phyloP scores from a whole-genome alignment of 2,329 filamentous ascomycete species.

The Ampelomyces quisqualis region DNA sequence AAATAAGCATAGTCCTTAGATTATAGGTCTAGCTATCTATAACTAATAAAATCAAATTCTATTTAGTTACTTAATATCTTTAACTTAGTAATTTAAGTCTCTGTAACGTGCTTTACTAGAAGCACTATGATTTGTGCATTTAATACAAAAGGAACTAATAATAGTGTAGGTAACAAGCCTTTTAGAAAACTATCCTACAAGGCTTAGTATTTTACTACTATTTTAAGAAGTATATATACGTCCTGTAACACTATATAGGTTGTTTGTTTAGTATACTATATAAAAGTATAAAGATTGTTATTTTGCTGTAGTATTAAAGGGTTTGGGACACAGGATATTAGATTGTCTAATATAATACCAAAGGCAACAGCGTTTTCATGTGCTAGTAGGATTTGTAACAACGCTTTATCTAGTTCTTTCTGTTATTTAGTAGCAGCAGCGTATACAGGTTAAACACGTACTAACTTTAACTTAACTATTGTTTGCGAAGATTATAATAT shows the following conservation, averaged over 20 bases:
- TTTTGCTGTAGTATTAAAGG: constrained; percentile 2
- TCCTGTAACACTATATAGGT: constrained; percentile 12
- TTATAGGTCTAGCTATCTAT: constrained; percentile 1
- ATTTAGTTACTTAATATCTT: background rate
- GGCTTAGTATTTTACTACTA: constrained; percentile 3
- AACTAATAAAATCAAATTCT: background rate
- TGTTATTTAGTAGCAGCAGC: constrained; percentile 2
- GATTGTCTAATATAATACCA: constrained; percentile 5
- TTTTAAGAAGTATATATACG: constrained; percentile 6
- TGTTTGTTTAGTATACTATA: constrained; percentile 1
- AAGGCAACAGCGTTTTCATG: constrained; percentile 3
- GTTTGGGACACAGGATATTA: constrained; percentile 1
- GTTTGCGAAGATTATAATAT: constrained; percentile 11
- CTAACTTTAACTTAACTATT: constrained; percentile 14
- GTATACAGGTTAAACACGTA: constrained; percentile 1
- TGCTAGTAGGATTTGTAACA: background rate
- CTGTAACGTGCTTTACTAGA: constrained; percentile 3
- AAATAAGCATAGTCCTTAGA: constrained; percentile 1
- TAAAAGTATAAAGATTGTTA: constrained; percentile 7
- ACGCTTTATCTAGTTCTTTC: constrained; percentile 3
- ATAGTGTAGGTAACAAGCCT: background rate
- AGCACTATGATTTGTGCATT: constrained; percentile 12
- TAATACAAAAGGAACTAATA: constrained; percentile 10
- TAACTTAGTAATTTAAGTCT: constrained; percentile 7
- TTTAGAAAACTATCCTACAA: constrained; percentile 8